phyloP scores from a whole-genome alignment of 805 yeast genomes.

The Monosporozyma yasuniensis region DNA sequence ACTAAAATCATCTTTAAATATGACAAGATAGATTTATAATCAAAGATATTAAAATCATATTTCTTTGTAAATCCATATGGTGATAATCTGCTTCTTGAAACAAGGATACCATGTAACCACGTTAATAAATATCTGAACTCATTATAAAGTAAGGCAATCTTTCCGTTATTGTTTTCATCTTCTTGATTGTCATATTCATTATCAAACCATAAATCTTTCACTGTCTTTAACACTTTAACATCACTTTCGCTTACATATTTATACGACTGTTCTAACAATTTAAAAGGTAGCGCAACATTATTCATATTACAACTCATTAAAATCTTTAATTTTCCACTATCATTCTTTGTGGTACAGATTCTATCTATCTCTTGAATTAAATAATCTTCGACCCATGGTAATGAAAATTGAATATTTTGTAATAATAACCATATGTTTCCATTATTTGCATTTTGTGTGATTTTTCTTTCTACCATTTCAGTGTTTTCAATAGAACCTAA shows the following conservation, averaged over 20 bases:
- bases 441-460: conserved; percentile 35
- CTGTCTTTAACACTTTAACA: conserved; percentile 36
- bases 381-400: conserved; percentile 49
- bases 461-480: conserved; percentile 46
- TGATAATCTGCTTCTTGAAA: conserved; percentile 47
- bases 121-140: conserved; percentile 46
- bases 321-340: conserved; percentile 34
- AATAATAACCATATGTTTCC: conserved; percentile 61
- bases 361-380: conserved; percentile 37
- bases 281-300: conserved; percentile 42
- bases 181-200: not conserved
- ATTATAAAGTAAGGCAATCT: conserved; percentile 6
- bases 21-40: conserved; percentile 42
- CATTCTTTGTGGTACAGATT: not conserved
- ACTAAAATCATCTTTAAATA: conserved; percentile 30
- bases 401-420: conserved; percentile 73
- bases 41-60: conserved; percentile 71
- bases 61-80: conserved; percentile 54
- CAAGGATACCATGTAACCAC: conserved; percentile 64
- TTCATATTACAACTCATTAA: conserved; percentile 57
- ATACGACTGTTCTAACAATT: conserved; percentile 47
- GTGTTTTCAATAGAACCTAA: conserved; percentile 69
- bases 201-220: conserved; percentile 11
- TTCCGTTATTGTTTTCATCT: conserved; percentile 26
- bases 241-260: conserved; percentile 49